Conservation (phyloP, 2,329 filamentous ascomycete species). For the Gaeumannomyces tritici region DNA sequence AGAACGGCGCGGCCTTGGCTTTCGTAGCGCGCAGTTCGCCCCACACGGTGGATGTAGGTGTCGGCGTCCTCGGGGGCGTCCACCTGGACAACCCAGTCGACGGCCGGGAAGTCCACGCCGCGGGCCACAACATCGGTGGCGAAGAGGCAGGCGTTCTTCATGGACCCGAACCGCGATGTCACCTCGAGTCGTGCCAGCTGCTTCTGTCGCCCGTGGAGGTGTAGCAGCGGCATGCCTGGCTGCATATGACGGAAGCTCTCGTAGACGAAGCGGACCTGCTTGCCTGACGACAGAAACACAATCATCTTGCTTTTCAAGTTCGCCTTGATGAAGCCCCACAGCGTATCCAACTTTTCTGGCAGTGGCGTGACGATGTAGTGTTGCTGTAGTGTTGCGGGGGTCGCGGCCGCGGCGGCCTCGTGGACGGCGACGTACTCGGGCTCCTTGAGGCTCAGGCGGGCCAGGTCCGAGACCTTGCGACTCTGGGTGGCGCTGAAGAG, state of each 20-base stretch:
- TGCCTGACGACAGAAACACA: conserved; percentile 89
- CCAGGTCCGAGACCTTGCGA: conserved; percentile 85
- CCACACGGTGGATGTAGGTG: conserved; percentile 95
- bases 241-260: conserved; percentile 89
- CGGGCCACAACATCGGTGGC: conserved; percentile 92
- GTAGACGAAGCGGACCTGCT: conserved; percentile 93
- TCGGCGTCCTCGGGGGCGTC: conserved; percentile 95
- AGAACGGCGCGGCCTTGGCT: conserved; percentile 79
- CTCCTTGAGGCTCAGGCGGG: conserved; percentile 75
- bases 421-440: conserved; percentile 95
- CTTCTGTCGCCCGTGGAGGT: conserved; percentile 90
- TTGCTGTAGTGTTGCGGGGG: conserved; percentile 76
- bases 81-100: conserved; percentile 98
- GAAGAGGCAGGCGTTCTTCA: conserved; percentile 81
- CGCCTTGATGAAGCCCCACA: conserved; percentile 86
- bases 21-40: conserved; percentile 88
- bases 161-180: conserved; percentile 68
- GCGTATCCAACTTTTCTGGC: conserved; percentile 78
- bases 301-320: conserved; percentile 92
- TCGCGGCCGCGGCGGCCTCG: conserved; percentile 69
- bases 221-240: conserved; percentile 84
- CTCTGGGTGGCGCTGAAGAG: conserved; percentile 96
- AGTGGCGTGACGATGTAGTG: conserved; percentile 84
- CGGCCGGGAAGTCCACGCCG: conserved; percentile 89
- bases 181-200: conserved; percentile 83